A percentile compares a stretch with the other conserved stretches of the same genome.
Evolutionary conservation across 1,284 basidiomycete species (phyloP).

Genomic region (Sutorius eximius): DNA sequence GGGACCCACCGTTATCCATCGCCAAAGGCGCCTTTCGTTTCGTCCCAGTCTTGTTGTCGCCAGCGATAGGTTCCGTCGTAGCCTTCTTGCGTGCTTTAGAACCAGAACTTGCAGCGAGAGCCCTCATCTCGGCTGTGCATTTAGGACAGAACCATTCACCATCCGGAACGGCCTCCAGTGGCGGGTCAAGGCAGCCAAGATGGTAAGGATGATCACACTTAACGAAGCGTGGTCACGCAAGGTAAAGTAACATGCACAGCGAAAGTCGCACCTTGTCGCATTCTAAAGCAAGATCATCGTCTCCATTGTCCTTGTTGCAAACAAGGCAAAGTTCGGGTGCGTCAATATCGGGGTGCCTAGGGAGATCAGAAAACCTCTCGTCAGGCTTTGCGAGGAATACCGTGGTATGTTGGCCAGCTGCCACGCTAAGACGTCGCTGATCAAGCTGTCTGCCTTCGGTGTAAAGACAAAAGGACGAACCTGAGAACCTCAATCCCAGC

Average conservation of each 20-base stretch:
- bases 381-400: slow-evolving; percentile 75
- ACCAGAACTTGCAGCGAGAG: slow-evolving; percentile 19
- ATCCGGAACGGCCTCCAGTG: slow-evolving; percentile 75
- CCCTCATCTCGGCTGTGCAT: slow-evolving; percentile 43
- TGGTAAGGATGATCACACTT: slow-evolving; percentile 93
- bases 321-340: slow-evolving; percentile 70
- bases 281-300: slow-evolving; percentile 68
- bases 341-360: slow-evolving; percentile 75
- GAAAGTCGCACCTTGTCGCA: slow-evolving; percentile 75
- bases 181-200: slow-evolving; percentile 77
- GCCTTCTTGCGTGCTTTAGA: slow-evolving; percentile 12
- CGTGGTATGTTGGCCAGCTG: slow-evolving; percentile 83
- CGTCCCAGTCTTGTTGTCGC: slow-evolving; percentile 17
- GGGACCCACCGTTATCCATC: slow-evolving; percentile 25
- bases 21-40: slow-evolving; percentile 29
- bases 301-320: slow-evolving; percentile 68
- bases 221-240: slow-evolving; percentile 3
- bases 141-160: slow-evolving; percentile 92
- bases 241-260: background rate
- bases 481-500: slow-evolving; percentile 75
- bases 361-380: slow-evolving; percentile 69
- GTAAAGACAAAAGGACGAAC: slow-evolving; percentile 42
- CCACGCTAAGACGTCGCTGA: slow-evolving; percentile 52
- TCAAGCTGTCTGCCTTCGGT: background rate
- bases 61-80: background rate